Evolutionary conservation across 495 filamentous ascomycete species (phyloP), one percentile per base, ranked within the genome.

Genomic region (Penicillium cataractarum): DNA sequence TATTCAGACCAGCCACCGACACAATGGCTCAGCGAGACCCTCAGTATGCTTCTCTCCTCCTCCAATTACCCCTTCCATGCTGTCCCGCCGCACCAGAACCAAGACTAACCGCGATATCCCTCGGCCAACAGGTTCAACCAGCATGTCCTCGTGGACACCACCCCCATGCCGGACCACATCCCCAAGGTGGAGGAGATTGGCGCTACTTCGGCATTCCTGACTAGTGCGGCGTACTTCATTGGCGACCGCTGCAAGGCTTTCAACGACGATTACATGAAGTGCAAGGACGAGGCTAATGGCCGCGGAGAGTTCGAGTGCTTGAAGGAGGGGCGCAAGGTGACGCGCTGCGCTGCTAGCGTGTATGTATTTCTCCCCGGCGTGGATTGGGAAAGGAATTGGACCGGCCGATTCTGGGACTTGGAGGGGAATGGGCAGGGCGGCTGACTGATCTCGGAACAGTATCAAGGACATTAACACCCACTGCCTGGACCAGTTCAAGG

Each of bases 191-290:
- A 90, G 64, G 95, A 99, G 76, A 85, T 98, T 67, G 95, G 95
- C 56, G 84, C 91, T 52, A 95, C 88, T 62, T 97, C 93, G 46
- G 96, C 94, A 19, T 96, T 95, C 40, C 83, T 99, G 26, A 78
- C 93, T 35, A 94, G 90, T 63, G 96, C 95, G 19, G 86, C 92
- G n/a, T 99, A 88, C 84, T 98, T 97, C 74, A 99, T 99, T 75
- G 95, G 95, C 51, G 93, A 92, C 62, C 87, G 93, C 68, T 99
- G 95, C 87, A 88, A 85, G 71, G 82, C 90, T 51, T 99, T 92
- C 82, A 99, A 97, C 78, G 95, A 99, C 81, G 95, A 99, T 79
- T 99, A 87, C 78, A 98, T 99, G 93, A 87, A 95, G 79, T 99
- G 95, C 87, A 99, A 98, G 88, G 90, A 85, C 54, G 91, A 96